Evolutionary conservation across 1,284 basidiomycete genomes (phyloP), one percentile per base, ranked within the genome.

Genomic region (Trichosporon ovoides): DNA sequence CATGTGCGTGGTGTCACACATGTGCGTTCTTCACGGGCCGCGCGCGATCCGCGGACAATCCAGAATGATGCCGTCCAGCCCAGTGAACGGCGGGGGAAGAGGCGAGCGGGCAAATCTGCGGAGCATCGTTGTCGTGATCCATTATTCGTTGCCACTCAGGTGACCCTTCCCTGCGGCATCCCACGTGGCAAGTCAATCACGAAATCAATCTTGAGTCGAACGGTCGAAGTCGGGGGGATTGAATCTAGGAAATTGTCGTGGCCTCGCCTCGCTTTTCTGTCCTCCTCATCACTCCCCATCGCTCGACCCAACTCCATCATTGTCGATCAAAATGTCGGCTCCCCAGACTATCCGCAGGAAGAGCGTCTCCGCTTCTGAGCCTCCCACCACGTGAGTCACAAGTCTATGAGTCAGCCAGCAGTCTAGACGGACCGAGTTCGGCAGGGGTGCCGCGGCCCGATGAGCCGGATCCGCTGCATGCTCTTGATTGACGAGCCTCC

Each of bases 361-460:
- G 12, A 69, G 66, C n/a, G 74, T 76, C 52, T 69, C 69, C 34
- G 74, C 74, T 24, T 73, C 71, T 18, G 66, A 68, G 56, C 72
- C 72, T 1, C 71, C 70, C 18, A 65, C 48, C 35, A 69, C 61
- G 76, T 76, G 55, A 67, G 74, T 71, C 14, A n/a, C 49, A 7
- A 5, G 13, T 20, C 19, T 20, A 14, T 12, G 20, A 12, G 35
- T 46, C 31, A 37, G 20, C 3, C 38, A 31, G 14, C 48, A 9
- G 22, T 38, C 14, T 49, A 12, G 33, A 19, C 31, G 19, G 38
- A 28, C 38, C 19, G 19, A 38, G 9, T 4, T 31, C 28, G 28
- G 28, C 28, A 31, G 28, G 28, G 4, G 28, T 31, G 28, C 28
- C 9, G 28, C 9, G 28, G 28, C 28, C 28, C 28, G 28, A 31